These are phyloP conservation scores for Evansstolkia leycettana DNA, from an alignment of 495 filamentous ascomycete genomes.

Conservation along the genomic window DNA sequence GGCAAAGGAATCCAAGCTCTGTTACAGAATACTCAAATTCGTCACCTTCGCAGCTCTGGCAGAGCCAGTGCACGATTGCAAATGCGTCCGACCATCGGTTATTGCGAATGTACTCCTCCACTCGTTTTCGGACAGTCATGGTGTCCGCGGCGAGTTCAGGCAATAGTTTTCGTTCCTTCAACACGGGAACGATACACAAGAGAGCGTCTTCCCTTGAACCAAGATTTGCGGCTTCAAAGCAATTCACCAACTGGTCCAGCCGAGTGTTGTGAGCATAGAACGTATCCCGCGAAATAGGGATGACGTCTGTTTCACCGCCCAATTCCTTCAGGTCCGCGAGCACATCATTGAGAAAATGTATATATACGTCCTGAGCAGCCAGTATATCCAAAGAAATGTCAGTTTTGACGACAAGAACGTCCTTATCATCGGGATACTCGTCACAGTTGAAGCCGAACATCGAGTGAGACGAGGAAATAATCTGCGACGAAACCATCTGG, in stretches of 20 bases:
- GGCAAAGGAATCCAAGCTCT: slow-evolving; percentile 19
- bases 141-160: slow-evolving; percentile 17
- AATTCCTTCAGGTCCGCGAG: slow-evolving; percentile 2
- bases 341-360: slow-evolving; percentile 15
- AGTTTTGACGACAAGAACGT: slow-evolving; percentile 15
- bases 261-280: slow-evolving; percentile 10
- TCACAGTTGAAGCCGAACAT: slow-evolving; percentile 14
- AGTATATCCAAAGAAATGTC: slow-evolving; percentile 15
- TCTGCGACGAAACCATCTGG: slow-evolving; percentile 11
- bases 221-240: slow-evolving; percentile 12
- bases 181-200: slow-evolving; percentile 20
- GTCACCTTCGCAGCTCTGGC: slow-evolving; percentile 11
- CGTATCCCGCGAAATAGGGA: slow-evolving; percentile 6
- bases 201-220: slow-evolving; percentile 25
- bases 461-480: slow-evolving; percentile 8
- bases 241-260: slow-evolving; percentile 14
- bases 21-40: slow-evolving; percentile 17
- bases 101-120: slow-evolving; percentile 3
- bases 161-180: slow-evolving; percentile 11
- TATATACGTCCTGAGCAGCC: slow-evolving; percentile 29
- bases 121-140: slow-evolving; percentile 3
- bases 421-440: slow-evolving; percentile 2
- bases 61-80: slow-evolving; percentile 14
- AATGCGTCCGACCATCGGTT: slow-evolving; percentile 17
- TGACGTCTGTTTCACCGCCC: slow-evolving; percentile 11